Evolutionary conservation across 2,329 filamentous ascomycete genomes (phyloP), one percentile per base, ranked within the genome.

Genomic region (Bipolaris bicolor): DNA sequence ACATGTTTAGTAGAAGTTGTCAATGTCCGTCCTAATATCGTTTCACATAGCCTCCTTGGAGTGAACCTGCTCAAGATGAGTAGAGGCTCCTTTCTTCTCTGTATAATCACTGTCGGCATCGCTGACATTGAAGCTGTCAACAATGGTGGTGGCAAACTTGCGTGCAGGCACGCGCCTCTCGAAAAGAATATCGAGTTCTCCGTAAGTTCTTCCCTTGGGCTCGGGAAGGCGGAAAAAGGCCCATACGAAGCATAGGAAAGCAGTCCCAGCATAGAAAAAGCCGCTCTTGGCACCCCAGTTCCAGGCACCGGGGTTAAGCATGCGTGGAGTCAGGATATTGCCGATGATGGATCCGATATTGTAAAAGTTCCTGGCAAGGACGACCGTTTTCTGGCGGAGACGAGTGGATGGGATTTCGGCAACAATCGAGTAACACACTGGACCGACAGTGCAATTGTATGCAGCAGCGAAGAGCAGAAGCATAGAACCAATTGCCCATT

Each of bases 331-430:
- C 26, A 76, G 62, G 33, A 76, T 59, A 36, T 88, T 89, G 73
- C 87, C 90, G 65, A 96, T 78, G 66, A 96, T 95, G 57, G 86
- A 88, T 37, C 92, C 90, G 41, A 96, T 80, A 68, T 95, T 93
- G 81, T 80, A 83, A 31, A 91, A 80, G 65, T 91, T 90, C 49
- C 92, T 87, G 1, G 90, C 92, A 3, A 96, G 83, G 2, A 95
- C 92, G 43, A 96, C 90, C 0, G 92, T 96, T 82, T 97, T 97
- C 78, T 95, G 92, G 72, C 94, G 90, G 39, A 97, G 83, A 11
- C 92, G 86, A 10, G 90, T 87, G 0, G 91, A 92, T 0, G 91
- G 92, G 33, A 97, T 78, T 75, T 97, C 92, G 1, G 90, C 86
- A 6, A 96, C 92, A 11, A 97, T 85, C 0, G 91, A 94, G 79